A percentile compares a stretch with the other conserved stretches of the same genome.
Evolutionary conservation across 805 yeast genomes (phyloP).

Genomic region (Sugiyamaella americana): DNA sequence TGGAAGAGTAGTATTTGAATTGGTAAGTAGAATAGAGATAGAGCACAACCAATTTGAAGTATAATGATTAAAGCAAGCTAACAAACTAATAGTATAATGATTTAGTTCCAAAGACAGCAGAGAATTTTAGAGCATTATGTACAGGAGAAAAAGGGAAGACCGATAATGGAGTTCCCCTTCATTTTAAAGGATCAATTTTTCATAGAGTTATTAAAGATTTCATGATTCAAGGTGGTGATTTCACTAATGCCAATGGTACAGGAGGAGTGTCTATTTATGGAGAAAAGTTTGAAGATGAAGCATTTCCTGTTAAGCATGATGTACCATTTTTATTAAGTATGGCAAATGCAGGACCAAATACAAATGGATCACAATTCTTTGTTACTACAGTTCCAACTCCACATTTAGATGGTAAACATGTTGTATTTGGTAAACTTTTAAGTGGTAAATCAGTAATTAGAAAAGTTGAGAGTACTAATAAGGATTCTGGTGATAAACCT

Average conservation of each 20-base stretch:
- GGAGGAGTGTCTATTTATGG: conserved; percentile 48
- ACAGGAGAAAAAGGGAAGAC: conserved; percentile 75
- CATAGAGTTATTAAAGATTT: conserved; percentile 32
- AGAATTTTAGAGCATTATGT: conserved; percentile 79
- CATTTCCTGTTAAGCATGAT: conserved; percentile 51
- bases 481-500: conserved; percentile 41
- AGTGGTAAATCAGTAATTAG: conserved; percentile 40
- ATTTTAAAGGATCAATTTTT: conserved; percentile 28
- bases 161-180: conserved; percentile 3
- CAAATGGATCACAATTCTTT: conserved; percentile 89
- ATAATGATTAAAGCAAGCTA: background rate
- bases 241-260: conserved; percentile 30
- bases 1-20: conserved; percentile 76
- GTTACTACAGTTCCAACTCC: conserved; percentile 59
- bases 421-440: conserved; percentile 66
- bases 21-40: conserved; percentile 28
- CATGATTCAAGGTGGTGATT: conserved; percentile 35
- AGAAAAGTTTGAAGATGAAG: conserved; percentile 29
- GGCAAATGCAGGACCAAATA: conserved; percentile 93
- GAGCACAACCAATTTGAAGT: background rate
- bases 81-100: conserved; percentile 7
- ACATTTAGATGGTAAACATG: conserved; percentile 69
- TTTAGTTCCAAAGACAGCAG: conserved; percentile 79
- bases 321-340: conserved; percentile 77
- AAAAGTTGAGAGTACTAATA: conserved; percentile 51